Base-by-base conservation (phyloP, 257 asterid genomes). In the Solanum sitiens region DNA sequence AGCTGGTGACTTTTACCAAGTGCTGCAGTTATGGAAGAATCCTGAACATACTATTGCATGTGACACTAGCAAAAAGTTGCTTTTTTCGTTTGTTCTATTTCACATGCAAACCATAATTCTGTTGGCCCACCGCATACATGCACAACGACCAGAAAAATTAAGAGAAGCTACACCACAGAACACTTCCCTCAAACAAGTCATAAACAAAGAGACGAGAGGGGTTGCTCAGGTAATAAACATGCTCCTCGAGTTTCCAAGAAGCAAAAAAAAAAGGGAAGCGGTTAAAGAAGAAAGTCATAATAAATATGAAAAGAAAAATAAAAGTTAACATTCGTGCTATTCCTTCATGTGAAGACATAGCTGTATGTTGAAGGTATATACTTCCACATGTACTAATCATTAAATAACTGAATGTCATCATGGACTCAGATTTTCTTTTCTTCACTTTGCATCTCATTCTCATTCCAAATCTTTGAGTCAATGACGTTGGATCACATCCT, bases 271-370 rank as follows among this genome's bases (percentile, higher is more conserved):
- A n/a, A n/a, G 70, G 68, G 14, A 61, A 59, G 13, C 6, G 0
- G 65, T 56, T 8, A 61, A 21, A 20, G 7, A 20, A 59, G 23
- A 1, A 23, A 10, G 30, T 67, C 33, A 80, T 5, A 53, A 53
- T 53, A 45, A 27, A 45, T n/a, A 25, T 45, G 85, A 79, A 15
- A 25, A 72, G 75, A 20, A 33, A n/a, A 80, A 9, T 2, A 15
- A 53, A 61, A 23, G 40, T 25, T 6, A 73, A 73, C 70, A 61
- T 40, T 84, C 44, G 27, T 45, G 67, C 27, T 40, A 23, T 84
- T 84, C 63, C 27, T 88, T 84, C 89, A 73, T 84, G 87, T 73
- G 87, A 84, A 15, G 87, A 30, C 80, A 42, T 74, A 74, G 87
- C 73, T 75, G 90, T 74, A 61, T 32, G 82, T 75, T 68, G 68